Evolutionary conservation across 495 filamentous ascomycete genomes (phyloP).

Genomic region (Achaetomiella virescens): DNA sequence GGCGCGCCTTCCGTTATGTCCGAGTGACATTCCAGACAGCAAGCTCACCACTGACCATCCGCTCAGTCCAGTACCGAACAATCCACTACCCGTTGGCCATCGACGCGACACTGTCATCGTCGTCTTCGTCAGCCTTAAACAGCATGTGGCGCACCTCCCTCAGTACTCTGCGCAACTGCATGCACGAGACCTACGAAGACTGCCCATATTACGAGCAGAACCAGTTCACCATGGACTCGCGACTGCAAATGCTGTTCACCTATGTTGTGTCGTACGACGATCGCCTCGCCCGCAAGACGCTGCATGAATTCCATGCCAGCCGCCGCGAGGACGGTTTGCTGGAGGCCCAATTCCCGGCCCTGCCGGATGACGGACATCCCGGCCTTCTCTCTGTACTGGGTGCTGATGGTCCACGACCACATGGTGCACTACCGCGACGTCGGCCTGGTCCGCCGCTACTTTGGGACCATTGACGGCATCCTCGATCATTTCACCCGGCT

Average conservation of each 20-base stretch:
- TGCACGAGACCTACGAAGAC: background rate
- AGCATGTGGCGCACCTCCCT: background rate
- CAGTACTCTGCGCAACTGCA: background rate
- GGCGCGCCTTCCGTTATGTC: too few species aligned
- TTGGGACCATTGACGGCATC: too few species aligned
- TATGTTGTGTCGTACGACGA: background rate
- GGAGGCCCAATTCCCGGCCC: background rate
- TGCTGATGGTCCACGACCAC: background rate
- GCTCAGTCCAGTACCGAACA: too few species aligned
- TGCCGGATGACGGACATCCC: background rate
- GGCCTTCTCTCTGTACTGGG: background rate
- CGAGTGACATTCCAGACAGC: too few species aligned
- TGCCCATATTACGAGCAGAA: background rate
- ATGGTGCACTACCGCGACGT: too few species aligned
- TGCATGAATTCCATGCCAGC: background rate
- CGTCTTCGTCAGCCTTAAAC: too few species aligned
- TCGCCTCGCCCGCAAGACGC: background rate
- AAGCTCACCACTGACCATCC: too few species aligned
- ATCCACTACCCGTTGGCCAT: too few species aligned
- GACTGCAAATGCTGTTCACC: background rate
- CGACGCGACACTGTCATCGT: too few species aligned
- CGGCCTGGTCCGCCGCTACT: too few species aligned
- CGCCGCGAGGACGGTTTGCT: background rate
- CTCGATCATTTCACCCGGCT: too few species aligned
- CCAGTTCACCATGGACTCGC: background rate